A percentile compares a stretch with the other conserved stretches of the same genome.
Conservation (phyloP, 2,329 filamentous ascomycete genomes). For the Byssochlamys sp. region DNA sequence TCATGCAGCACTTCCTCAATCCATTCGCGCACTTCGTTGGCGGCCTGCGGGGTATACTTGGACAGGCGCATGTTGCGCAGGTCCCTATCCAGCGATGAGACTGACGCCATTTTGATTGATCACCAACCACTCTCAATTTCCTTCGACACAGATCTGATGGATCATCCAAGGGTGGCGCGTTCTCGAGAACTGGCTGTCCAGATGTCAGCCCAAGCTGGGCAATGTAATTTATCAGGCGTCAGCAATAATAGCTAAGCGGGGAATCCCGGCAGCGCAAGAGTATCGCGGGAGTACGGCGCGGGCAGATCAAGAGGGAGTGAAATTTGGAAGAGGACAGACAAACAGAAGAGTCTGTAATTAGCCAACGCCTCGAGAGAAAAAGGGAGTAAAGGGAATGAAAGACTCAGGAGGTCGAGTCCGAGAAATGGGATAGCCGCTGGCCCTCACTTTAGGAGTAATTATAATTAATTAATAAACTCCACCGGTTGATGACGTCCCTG, state of each 20-base stretch:
- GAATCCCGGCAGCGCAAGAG: not conserved
- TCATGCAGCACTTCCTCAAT: slow-evolving; percentile 74
- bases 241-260: not conserved
- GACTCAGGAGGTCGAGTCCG: not conserved
- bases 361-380: not conserved
- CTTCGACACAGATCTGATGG: not conserved
- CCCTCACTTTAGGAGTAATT: slow-evolving; percentile 7
- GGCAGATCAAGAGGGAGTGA: not conserved
- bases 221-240: not conserved
- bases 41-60: slow-evolving; percentile 83
- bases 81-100: slow-evolving; percentile 87
- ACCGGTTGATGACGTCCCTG: slow-evolving; percentile 19
- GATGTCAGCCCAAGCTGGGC: not conserved
- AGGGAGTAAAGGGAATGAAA: not conserved
- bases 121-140: not conserved
- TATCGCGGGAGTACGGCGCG: not conserved
- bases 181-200: not conserved
- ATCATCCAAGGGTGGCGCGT: not conserved
- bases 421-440: slow-evolving; percentile 13
- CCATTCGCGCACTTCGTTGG: slow-evolving; percentile 75
- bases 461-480: slow-evolving; percentile 1
- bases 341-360: not conserved
- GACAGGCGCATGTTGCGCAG: slow-evolving; percentile 85
- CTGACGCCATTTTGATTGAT: slow-evolving; percentile 65
- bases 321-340: not conserved